Base-by-base conservation (phyloP, 2,329 filamentous ascomycete species). In the Talaromyces islandicus region DNA sequence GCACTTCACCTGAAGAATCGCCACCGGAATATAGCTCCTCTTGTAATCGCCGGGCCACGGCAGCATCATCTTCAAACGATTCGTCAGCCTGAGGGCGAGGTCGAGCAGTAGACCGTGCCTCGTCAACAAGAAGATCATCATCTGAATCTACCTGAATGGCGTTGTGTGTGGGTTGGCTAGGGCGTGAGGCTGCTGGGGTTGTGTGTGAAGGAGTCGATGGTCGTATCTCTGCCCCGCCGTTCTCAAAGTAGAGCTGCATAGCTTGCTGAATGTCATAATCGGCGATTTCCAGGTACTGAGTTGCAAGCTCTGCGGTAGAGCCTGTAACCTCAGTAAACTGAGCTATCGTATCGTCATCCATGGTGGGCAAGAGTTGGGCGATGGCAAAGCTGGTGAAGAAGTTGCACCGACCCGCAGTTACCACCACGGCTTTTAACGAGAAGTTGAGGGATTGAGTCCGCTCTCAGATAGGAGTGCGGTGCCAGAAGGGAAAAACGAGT, bases 231-330 rank as follows among this genome's bases (percentile, higher is more conserved):
- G 74, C 78, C 54, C 93, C 92, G 50, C 89, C 90, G 71, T 89
- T 94, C 70, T 95, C 91, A 74, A 91, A 97, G 78, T 87, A 99
- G 12, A 97, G 86, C 70, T 91, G 86, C 68, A 97, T 88, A 27
- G 94, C 94, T 70, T 93, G 89, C 74, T 91, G 87, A 56, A 93
- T 80, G 71, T 96, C 88, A 69, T 87, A 87, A 67, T 91, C 89
- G n/a, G 92, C 88, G 71, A 99, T 84, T 67, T 89, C 84, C 54
- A 97, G 84, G 75, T 95, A 96, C 66, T 90, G 88, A 63, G 85
- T 84, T 30, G 93, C 94, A 64, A 92, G 85, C 65, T 88, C 82
- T 29, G 87, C 83, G 63, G 82, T 85, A 61, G 89, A 85, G 66
- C 87, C 88, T 43, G 94, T 97, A 73, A 99, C 89, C 75, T 83